Conservation (phyloP, 1,284 basidiomycete species). For the Cerioporus squamosus region DNA sequence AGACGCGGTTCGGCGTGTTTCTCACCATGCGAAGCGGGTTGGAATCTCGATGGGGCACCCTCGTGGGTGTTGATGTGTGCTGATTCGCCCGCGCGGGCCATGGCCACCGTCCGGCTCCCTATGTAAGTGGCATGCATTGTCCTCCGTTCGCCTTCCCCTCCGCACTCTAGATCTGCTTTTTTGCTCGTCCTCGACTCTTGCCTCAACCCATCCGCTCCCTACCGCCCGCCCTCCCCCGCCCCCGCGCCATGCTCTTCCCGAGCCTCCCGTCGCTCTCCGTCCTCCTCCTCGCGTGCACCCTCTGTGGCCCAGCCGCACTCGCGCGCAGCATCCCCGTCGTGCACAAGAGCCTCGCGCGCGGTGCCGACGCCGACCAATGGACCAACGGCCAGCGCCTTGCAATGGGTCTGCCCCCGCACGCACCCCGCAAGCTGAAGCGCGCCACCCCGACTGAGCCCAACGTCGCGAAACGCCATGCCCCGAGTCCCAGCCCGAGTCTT, state of each 20-base stretch:
- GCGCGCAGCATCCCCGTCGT: conserved; percentile 7
- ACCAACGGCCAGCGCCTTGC: conserved; percentile 30
- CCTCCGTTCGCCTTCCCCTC: conserved; percentile 2
- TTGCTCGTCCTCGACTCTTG: conserved; percentile 6
- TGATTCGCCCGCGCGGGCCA: not conserved
- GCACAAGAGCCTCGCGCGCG: conserved; percentile 2
- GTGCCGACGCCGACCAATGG: conserved; percentile 6
- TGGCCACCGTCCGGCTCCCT: conserved; percentile 3
- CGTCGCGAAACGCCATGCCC: conserved; percentile 14
- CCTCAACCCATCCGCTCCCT: conserved; percentile 11
- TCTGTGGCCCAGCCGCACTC: conserved; percentile 2
- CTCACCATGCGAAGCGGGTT: no score
- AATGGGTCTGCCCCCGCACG: conserved; percentile 25
- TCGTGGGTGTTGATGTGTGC: not conserved
- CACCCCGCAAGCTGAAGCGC: conserved; percentile 20
- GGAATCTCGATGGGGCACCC: not conserved
- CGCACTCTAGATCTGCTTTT: not conserved
- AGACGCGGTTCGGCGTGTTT: no score
- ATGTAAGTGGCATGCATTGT: conserved; percentile 14
- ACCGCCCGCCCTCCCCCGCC: not conserved
- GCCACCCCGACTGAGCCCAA: conserved; percentile 16
- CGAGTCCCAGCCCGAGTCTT: conserved; percentile 19
- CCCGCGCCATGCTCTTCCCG: conserved; percentile 16
- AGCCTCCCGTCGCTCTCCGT: conserved; percentile 13
- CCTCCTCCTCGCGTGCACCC: conserved; percentile 12